Conservation (phyloP, 2,329 filamentous ascomycete genomes). For the Stachybotrys echinatus region DNA sequence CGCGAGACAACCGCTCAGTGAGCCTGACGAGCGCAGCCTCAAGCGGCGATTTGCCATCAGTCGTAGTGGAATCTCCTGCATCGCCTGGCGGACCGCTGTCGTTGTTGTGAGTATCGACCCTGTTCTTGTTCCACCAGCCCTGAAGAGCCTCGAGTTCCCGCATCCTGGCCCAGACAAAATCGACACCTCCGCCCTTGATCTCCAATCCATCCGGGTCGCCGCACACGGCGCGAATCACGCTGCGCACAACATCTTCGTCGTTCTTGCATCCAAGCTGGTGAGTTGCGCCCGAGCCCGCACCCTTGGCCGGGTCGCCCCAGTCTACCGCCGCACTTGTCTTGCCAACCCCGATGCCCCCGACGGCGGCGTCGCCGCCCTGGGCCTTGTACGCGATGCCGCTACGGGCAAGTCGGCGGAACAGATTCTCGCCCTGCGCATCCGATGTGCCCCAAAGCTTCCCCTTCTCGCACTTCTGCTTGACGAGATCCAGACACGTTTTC, state of each 20-base stretch:
- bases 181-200: slow-evolving; percentile 55
- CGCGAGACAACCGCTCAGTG: slow-evolving; percentile 43
- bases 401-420: slow-evolving; percentile 76
- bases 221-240: slow-evolving; percentile 51
- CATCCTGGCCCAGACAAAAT: slow-evolving; percentile 63
- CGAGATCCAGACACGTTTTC: slow-evolving; percentile 81
- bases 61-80: slow-evolving; percentile 2
- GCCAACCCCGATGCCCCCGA: slow-evolving; percentile 47
- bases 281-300: slow-evolving; percentile 50
- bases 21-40: slow-evolving; percentile 41
- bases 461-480: slow-evolving; percentile 94
- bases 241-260: slow-evolving; percentile 53
- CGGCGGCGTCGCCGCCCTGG: slow-evolving; percentile 53
- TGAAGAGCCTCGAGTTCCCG: slow-evolving; percentile 60
- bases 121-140: slow-evolving; percentile 63
- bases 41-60: slow-evolving; percentile 26
- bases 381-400: slow-evolving; percentile 57
- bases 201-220: slow-evolving; percentile 54
- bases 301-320: slow-evolving; percentile 73
- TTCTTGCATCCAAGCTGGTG: slow-evolving; percentile 51
- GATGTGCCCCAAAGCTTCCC: slow-evolving; percentile 80
- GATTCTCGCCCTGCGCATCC: slow-evolving; percentile 75
- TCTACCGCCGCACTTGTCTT: slow-evolving; percentile 76
- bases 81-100: slow-evolving; percentile 27
- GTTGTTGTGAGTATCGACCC: slow-evolving; percentile 27